Evolutionary conservation across 2,329 filamentous ascomycete genomes (phyloP).

Genomic region (Alternaria burnsii): DNA sequence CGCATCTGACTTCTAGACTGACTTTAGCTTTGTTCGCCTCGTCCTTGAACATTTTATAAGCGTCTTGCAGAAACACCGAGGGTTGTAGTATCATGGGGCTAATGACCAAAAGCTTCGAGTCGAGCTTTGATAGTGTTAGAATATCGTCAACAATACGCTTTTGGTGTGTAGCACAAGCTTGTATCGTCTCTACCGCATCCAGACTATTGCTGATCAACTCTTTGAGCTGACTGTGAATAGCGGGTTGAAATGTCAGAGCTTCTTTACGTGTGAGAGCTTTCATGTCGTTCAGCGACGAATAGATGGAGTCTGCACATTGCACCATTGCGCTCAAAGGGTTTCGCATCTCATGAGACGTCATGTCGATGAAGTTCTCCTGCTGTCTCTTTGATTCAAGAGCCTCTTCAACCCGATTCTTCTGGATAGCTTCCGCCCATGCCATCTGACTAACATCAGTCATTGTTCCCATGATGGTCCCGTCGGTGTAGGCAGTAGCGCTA

Average conservation of each 20-base stretch:
- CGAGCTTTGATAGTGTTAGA: slow-evolving; percentile 29
- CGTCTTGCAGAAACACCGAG: slow-evolving; percentile 22
- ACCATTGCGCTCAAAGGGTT: slow-evolving; percentile 42
- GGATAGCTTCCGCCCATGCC: slow-evolving; percentile 38
- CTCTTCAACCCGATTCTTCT: slow-evolving; percentile 17
- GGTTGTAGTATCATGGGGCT: slow-evolving; percentile 29
- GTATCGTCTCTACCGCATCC: slow-evolving; percentile 36
- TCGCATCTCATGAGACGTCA: slow-evolving; percentile 39
- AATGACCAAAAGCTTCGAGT: slow-evolving; percentile 33
- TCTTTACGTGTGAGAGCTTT: not conserved
- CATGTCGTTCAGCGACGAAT: slow-evolving; percentile 14
- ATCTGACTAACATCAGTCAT: slow-evolving; percentile 46
- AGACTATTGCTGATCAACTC: slow-evolving; percentile 12
- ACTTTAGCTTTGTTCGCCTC: slow-evolving; percentile 28
- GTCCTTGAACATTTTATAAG: slow-evolving; percentile 34
- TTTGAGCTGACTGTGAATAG: slow-evolving; percentile 7
- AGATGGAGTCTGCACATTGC: slow-evolving; percentile 35
- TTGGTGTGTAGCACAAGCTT: slow-evolving; percentile 40
- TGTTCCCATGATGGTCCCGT: slow-evolving; percentile 35
- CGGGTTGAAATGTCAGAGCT: not conserved
- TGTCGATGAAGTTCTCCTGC: slow-evolving; percentile 38
- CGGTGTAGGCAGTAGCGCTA: slow-evolving; percentile 22
- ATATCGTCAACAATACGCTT: slow-evolving; percentile 42
- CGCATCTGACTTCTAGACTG: slow-evolving; percentile 13
- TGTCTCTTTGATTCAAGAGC: slow-evolving; percentile 31